These are phyloP conservation scores for Xylariaceae sp. DNA, from an alignment of 2,329 filamentous ascomycete species.

Conservation along the genomic window DNA sequence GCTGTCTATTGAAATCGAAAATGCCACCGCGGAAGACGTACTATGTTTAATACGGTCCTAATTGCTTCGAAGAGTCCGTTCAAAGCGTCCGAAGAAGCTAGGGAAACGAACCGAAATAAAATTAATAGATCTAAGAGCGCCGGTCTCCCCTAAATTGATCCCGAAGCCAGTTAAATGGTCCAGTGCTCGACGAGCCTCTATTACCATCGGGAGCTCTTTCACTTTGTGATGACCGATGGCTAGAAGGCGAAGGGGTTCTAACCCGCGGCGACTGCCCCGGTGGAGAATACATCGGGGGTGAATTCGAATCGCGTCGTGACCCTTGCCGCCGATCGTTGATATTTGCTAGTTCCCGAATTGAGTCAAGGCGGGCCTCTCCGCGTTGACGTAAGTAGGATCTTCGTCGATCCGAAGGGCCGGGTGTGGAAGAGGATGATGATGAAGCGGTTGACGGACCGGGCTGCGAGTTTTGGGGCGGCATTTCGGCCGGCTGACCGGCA, in stretches of 20 bases:
- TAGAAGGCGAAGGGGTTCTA: constrained; percentile 34
- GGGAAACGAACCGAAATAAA: too few relatives aligned
- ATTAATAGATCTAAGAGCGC: constrained; percentile 5
- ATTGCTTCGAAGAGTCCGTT: neutral
- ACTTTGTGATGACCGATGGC: constrained; percentile 30
- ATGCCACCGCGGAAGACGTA: neutral
- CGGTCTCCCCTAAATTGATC: constrained; percentile 42
- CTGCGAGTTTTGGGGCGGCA: constrained; percentile 10
- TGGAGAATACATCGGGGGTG: constrained; percentile 28
- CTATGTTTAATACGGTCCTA: constrained; percentile 6
- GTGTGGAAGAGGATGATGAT: constrained; percentile 25
- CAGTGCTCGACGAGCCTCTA: constrained; percentile 40
- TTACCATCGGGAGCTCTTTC: constrained; percentile 38
- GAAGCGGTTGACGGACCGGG: constrained; percentile 14
- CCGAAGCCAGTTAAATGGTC: constrained; percentile 49
- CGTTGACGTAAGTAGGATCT: constrained; percentile 27
- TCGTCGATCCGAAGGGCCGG: constrained; percentile 23
- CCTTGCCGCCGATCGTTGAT: constrained; percentile 16
- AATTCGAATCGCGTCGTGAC: constrained; percentile 30
- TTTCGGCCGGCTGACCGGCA: constrained; percentile 27
- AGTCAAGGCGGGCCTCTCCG: constrained; percentile 28
- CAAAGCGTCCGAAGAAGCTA: too few relatives aligned
- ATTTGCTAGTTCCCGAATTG: constrained; percentile 22
- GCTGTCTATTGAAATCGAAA: neutral
- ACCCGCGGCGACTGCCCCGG: constrained; percentile 27